Evolutionary conservation across 805 yeast species (phyloP).

Genomic region (Jamesozyma spencerorum): DNA sequence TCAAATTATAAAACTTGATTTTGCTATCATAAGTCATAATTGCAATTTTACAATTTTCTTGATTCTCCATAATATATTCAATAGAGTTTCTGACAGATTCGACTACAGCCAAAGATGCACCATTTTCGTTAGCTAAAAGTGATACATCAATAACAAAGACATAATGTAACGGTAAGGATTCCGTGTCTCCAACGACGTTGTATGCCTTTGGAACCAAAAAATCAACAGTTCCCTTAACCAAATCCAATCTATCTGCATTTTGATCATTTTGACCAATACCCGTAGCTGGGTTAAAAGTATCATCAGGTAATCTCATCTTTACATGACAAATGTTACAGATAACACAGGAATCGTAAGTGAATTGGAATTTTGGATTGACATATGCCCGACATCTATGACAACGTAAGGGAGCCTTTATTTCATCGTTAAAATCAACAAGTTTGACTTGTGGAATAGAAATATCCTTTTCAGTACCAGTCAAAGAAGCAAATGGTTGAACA

Average conservation of each 20-base stretch:
- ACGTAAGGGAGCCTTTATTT: conserved; percentile 51
- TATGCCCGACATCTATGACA: conserved; percentile 90
- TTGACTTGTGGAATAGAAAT: conserved; percentile 45
- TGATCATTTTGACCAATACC: conserved; percentile 56
- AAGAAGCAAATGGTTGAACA: conserved; percentile 75
- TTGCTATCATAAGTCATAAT: conserved; percentile 68
- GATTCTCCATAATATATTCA: conserved; percentile 25
- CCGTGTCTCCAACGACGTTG: conserved; percentile 37
- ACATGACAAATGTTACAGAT: conserved; percentile 83
- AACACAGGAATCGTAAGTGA: conserved; percentile 50
- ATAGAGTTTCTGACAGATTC: conserved; percentile 59
- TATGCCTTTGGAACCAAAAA: conserved; percentile 68
- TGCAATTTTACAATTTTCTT: conserved; percentile 46
- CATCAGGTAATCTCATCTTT: conserved; percentile 57
- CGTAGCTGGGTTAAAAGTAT: conserved; percentile 57
- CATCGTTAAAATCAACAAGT: conserved; percentile 25
- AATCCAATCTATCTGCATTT: conserved; percentile 39
- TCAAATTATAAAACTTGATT: conserved; percentile 64
- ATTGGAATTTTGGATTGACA: conserved; percentile 72
- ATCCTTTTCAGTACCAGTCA: conserved; percentile 35
- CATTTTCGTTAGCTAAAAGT: conserved; percentile 50
- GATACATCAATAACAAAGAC: conserved; percentile 68
- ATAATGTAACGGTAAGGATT: conserved; percentile 49
- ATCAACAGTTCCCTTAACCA: conserved; percentile 78
- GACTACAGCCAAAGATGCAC: conserved; percentile 44